These are phyloP conservation scores for Nakaseomyces kungkrabaensis DNA, from an alignment of 1,139 yeast genomes.

Conservation along the genomic window DNA sequence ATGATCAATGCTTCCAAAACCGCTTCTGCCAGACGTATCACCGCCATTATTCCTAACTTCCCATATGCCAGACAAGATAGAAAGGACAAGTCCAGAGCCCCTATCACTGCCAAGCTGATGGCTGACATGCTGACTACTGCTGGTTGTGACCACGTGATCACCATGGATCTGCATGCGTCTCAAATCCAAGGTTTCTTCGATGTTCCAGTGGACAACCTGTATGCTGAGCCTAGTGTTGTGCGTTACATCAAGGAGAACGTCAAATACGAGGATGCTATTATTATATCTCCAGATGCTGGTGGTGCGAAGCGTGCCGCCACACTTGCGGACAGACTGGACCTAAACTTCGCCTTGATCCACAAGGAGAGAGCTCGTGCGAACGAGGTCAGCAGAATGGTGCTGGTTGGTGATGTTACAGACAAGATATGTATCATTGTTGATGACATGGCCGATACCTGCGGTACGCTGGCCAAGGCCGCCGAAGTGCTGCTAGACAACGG, in stretches of 20 bases:
- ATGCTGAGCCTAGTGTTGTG: slow-evolving; percentile 91
- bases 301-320: slow-evolving; percentile 98
- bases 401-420: slow-evolving; percentile 88
- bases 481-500: slow-evolving; percentile 74
- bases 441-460: slow-evolving; percentile 99
- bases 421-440: slow-evolving; percentile 87
- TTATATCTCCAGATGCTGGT: slow-evolving; percentile 97
- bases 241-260: slow-evolving; percentile 74
- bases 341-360: slow-evolving; percentile 92
- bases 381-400: slow-evolving; percentile 88
- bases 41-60: slow-evolving; percentile 91
- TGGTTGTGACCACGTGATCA: slow-evolving; percentile 93
- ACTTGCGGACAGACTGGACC: slow-evolving; percentile 82
- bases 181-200: slow-evolving; percentile 96
- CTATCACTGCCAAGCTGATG: slow-evolving; percentile 92
- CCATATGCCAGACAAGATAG: slow-evolving; percentile 98
- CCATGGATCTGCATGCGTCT: slow-evolving; percentile 95
- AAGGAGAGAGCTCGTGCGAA: slow-evolving; percentile 94
- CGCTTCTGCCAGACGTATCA: slow-evolving; percentile 89
- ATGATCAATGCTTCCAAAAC: slow-evolving; percentile 94
- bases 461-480: slow-evolving; percentile 93
- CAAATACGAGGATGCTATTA: slow-evolving; percentile 60
- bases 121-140: slow-evolving; percentile 94
- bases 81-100: slow-evolving; percentile 93
- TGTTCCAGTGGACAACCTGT: slow-evolving; percentile 91